phyloP scores from a whole-genome alignment of 2,329 filamentous ascomycete genomes.

The Arthrobotrys entomopaga region DNA sequence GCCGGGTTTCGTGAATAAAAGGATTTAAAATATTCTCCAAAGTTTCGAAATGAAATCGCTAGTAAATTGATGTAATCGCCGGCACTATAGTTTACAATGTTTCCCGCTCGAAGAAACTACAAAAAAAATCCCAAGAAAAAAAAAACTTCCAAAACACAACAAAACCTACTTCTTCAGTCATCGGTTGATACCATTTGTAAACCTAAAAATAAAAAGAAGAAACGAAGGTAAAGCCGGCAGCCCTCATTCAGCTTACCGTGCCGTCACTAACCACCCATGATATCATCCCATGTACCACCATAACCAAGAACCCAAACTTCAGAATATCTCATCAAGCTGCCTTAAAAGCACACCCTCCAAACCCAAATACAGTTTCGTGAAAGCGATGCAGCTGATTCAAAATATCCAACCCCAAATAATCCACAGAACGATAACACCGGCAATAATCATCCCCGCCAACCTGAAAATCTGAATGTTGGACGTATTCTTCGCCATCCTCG shows the following conservation, averaged over 20 bases:
- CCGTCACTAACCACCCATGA: no score
- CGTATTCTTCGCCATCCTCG: conserved; percentile 88
- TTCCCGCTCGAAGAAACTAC: conserved; percentile 3
- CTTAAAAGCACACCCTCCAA: not conserved
- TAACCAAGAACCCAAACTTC: no score
- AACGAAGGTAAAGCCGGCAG: no score
- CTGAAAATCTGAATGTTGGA: conserved; percentile 93
- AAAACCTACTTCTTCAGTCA: no score
- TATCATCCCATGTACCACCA: no score
- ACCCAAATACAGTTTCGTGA: not conserved
- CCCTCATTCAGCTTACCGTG: no score
- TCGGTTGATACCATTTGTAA: no score
- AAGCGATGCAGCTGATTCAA: conserved; percentile 59
- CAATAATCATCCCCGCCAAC: conserved; percentile 83
- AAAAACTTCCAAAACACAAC: no score
- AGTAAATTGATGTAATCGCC: conserved; percentile 14
- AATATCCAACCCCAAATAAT: conserved; percentile 75
- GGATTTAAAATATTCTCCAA: not conserved
- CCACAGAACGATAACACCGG: conserved; percentile 77
- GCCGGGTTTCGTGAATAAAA: conserved; percentile 12
- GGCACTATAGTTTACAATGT: conserved; percentile 33
- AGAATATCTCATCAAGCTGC: no score
- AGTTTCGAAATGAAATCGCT: conserved; percentile 14
- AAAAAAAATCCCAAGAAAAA: not conserved
- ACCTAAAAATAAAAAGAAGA: no score